Conservation (phyloP, 176 grass and related monocot genomes). For the Raddia guianensis region DNA sequence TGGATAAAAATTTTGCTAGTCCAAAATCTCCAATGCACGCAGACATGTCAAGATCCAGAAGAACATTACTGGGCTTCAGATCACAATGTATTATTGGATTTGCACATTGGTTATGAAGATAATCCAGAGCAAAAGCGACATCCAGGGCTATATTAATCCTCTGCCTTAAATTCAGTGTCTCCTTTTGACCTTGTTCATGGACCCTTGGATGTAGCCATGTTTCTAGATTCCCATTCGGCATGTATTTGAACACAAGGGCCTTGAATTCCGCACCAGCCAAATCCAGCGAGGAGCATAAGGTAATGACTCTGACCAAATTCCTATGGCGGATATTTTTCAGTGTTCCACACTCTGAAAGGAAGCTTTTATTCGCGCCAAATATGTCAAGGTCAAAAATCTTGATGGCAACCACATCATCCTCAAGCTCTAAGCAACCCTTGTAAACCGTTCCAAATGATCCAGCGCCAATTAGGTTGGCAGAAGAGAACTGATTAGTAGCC, state of each 20-base stretch:
- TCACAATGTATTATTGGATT: constrained; percentile 44
- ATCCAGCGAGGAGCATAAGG: constrained; percentile 56
- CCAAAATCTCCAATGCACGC: constrained; percentile 41
- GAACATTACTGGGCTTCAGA: constrained; percentile 55
- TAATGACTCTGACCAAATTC: constrained; percentile 59
- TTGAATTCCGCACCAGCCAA: constrained; percentile 46
- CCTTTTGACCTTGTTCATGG: neutral
- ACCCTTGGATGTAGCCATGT: constrained; percentile 52
- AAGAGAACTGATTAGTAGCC: constrained; percentile 53
- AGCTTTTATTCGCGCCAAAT: constrained; percentile 46
- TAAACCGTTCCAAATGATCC: constrained; percentile 64
- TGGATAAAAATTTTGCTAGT: constrained; percentile 37
- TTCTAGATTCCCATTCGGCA: constrained; percentile 65
- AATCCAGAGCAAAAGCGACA: constrained; percentile 45
- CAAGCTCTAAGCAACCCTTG: constrained; percentile 28
- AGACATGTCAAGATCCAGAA: constrained; percentile 45
- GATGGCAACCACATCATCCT: constrained; percentile 43
- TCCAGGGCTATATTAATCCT: constrained; percentile 36
- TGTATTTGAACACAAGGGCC: constrained; percentile 61
- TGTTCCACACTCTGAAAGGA: constrained; percentile 55
- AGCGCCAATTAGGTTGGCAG: constrained; percentile 44
- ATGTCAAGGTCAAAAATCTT: constrained; percentile 53
- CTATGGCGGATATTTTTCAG: constrained; percentile 53
- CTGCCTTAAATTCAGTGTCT: constrained; percentile 30
- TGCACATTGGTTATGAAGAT: constrained; percentile 51